Evolutionary conservation across 495 filamentous ascomycete species (phyloP).

Genomic region (Aspergillus funiculosus): DNA sequence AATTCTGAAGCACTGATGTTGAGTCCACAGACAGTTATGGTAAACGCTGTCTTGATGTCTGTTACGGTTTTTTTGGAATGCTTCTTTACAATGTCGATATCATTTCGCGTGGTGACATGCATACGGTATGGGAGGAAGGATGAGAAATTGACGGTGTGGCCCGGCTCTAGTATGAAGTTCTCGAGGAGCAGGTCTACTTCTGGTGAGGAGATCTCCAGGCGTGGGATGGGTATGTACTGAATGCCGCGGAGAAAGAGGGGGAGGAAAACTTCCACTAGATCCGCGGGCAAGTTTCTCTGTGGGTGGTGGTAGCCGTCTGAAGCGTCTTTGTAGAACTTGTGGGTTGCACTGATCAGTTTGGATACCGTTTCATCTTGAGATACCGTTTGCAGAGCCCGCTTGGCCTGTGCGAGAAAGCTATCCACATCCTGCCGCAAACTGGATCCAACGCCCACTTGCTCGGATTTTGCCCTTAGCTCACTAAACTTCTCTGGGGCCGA

Average conservation of each 20-base stretch:
- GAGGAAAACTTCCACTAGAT: conserved; percentile 70
- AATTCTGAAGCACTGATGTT: conserved; percentile 78
- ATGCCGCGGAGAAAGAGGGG: conserved; percentile 69
- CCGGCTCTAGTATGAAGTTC: conserved; percentile 86
- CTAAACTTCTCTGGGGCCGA: conserved; percentile 63
- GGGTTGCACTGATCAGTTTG: conserved; percentile 58
- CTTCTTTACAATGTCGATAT: conserved; percentile 77
- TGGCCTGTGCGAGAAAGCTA: conserved; percentile 60
- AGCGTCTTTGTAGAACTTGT: conserved; percentile 59
- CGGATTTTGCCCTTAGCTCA: conserved; percentile 62
- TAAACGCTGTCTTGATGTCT: conserved; percentile 61
- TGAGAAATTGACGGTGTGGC: conserved; percentile 72
- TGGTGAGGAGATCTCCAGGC: conserved; percentile 77
- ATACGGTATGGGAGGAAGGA: conserved; percentile 87
- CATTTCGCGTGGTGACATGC: conserved; percentile 74
- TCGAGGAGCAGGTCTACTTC: conserved; percentile 81
- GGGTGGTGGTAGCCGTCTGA: conserved; percentile 51
- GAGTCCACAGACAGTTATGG: conserved; percentile 70
- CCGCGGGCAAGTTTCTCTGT: conserved; percentile 66
- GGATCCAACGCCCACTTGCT: conserved; percentile 56
- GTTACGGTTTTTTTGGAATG: conserved; percentile 63
- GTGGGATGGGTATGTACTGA: conserved; percentile 82
- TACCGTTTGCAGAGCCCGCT: conserved; percentile 60
- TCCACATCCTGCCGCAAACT: conserved; percentile 68
- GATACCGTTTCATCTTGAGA: conserved; percentile 62